phyloP scores from a whole-genome alignment of 176 grass and related monocot genomes.

The Carex parvula region DNA sequence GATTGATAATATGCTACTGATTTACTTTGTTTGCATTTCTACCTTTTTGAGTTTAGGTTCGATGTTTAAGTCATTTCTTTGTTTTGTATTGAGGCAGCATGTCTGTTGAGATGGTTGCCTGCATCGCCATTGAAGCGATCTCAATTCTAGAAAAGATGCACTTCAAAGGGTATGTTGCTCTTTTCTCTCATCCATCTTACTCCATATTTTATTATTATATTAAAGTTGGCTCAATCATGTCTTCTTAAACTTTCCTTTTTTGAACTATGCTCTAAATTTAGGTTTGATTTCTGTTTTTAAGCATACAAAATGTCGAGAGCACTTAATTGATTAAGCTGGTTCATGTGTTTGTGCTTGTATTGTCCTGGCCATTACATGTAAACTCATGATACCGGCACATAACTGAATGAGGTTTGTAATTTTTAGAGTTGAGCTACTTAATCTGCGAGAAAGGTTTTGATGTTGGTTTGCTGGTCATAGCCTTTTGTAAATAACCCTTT shows the following conservation, averaged over 20 bases:
- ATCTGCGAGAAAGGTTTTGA: background rate
- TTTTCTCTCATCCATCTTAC: background rate
- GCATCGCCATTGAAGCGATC: slow-evolving; percentile 95
- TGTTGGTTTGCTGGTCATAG: background rate
- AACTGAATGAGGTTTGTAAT: background rate
- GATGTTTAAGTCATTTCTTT: slow-evolving; percentile 7
- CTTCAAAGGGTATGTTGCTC: slow-evolving; percentile 61
- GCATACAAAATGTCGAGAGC: background rate
- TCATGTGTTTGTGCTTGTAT: background rate
- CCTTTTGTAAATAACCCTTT: slow-evolving; percentile 8
- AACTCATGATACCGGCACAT: background rate
- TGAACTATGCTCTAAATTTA: background rate
- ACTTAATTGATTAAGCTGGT: background rate
- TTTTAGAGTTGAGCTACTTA: background rate
- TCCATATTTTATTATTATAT: background rate
- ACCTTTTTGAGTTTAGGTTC: background rate
- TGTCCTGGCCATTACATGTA: background rate
- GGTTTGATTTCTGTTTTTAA: slow-evolving; percentile 19
- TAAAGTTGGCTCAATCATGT: background rate
- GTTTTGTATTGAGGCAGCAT: slow-evolving; percentile 44
- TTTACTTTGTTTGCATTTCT: background rate
- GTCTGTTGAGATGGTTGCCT: slow-evolving; percentile 97
- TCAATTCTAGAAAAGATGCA: slow-evolving; percentile 93
- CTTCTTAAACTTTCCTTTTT: background rate
- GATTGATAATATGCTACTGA: slow-evolving; percentile 15